Base-by-base conservation (phyloP, 2,329 filamentous ascomycete species). In the Aphanocladium album region DNA sequence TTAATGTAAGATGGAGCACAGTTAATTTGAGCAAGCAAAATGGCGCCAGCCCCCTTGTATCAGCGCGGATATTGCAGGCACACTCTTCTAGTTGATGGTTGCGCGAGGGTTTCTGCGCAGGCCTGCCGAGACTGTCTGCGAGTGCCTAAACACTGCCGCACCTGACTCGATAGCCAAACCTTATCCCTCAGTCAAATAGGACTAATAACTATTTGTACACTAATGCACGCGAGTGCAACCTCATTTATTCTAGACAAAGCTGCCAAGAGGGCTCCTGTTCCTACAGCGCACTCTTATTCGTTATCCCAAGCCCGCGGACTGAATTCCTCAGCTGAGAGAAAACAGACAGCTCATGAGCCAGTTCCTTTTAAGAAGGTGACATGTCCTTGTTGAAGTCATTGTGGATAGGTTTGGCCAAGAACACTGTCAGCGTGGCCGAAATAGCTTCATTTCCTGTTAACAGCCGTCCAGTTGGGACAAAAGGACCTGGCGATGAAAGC, bases 301-400 rank as follows among this genome's bases (percentile, higher is more conserved):
- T 17, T 27, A 17, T n/a, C 21, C n/a, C 3, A 5, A 8, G 19
- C 11, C 5, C 11, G 12, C 7, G 17, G 41, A 21, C 7, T 17
- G 30, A 23, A 9, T 35, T 4, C 14, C 39, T 11, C 12, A 7
- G 21, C n/a, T 1, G 3, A 11, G 11, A 16, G 30, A 6, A 39
- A 47, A 23, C 46, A 30, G 49, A 39, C 23, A 19, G 12, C 14
- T 27, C 21, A 43, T 25, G 37, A 51, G 35, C 49, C 57, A 53
- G 37, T 23, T 45, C 57, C 47, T n/a, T 59, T 59, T 39, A 30
- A 59, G 27, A 59, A 53, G 49, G 57, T 59, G n/a, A n/a, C 56
- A 51, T 43, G 25, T 21, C 14, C 45, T 25, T 7, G 16, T 27
- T 5, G 39, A 43, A 8, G 14, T 27, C 19, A 12, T 19, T 53